Evolutionary conservation across 2,329 filamentous ascomycete species (phyloP).

Genomic region (Tolypocladium paradoxum): DNA sequence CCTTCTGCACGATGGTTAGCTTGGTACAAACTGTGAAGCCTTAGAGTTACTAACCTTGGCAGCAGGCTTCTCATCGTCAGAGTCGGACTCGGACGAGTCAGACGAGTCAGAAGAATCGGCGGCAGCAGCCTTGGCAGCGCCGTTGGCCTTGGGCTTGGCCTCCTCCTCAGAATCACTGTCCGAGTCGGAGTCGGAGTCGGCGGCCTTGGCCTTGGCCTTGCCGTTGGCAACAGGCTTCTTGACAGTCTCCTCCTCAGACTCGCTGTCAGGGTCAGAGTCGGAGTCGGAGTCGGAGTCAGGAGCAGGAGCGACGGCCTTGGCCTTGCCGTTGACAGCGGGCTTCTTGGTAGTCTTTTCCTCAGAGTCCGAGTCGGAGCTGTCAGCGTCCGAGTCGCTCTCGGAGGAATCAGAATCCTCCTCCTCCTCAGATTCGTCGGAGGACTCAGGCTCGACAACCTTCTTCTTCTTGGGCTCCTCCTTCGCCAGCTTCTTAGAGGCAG

Average conservation of each 20-base stretch:
- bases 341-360: conserved; percentile 20
- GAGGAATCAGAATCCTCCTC: conserved; percentile 23
- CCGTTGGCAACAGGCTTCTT: conserved; percentile 8
- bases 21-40: not conserved
- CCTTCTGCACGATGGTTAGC: not conserved
- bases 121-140: conserved; percentile 18
- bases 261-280: conserved; percentile 20
- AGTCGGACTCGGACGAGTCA: conserved; percentile 20
- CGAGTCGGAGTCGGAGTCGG: conserved; percentile 25
- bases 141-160: conserved; percentile 10
- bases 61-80: conserved; percentile 12
- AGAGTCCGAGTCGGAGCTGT: conserved; percentile 14
- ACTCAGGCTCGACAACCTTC: conserved; percentile 32
- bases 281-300: conserved; percentile 14
- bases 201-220: conserved; percentile 20
- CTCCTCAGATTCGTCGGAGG: conserved; percentile 22
- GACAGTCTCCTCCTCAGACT: conserved; percentile 20
- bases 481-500: conserved; percentile 37
- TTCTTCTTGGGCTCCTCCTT: conserved; percentile 37
- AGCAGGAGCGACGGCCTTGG: conserved; percentile 5
- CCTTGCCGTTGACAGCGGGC: conserved; percentile 19
- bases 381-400: conserved; percentile 18
- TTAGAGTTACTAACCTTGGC: conserved; percentile 17
- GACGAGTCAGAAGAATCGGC: conserved; percentile 22
- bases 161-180: conserved; percentile 28